A percentile compares a stretch with the other conserved stretches of the same genome.
phyloP scores from a whole-genome alignment of 345 rosid genomes.

The Gossypium bickii region DNA sequence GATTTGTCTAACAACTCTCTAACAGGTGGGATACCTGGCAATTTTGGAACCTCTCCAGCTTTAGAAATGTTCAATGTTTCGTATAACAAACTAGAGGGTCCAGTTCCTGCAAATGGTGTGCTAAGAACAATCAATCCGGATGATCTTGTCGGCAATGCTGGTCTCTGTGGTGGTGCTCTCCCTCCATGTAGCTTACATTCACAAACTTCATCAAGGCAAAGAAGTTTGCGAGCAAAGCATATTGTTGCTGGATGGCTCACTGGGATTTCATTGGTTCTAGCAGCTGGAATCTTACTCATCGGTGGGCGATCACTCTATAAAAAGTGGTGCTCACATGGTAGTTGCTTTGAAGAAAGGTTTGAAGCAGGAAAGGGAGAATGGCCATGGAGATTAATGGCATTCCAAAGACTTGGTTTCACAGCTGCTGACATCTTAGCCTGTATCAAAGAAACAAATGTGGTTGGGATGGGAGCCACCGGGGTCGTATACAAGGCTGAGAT shows the following conservation, averaged over 20 bases:
- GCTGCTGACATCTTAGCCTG: constrained; percentile 66
- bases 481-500: constrained; percentile 79
- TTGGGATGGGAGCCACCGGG: constrained; percentile 95
- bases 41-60: constrained; percentile 75
- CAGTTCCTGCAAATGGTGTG: constrained; percentile 70
- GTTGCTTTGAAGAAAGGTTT: constrained; percentile 47
- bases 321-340: constrained; percentile 47
- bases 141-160: constrained; percentile 63
- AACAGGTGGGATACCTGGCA: constrained; percentile 67
- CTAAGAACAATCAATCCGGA: constrained; percentile 73
- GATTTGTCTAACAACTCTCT: constrained; percentile 83
- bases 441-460: constrained; percentile 70
- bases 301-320: constrained; percentile 40
- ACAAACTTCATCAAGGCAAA: constrained; percentile 28
- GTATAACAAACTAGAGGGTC: constrained; percentile 75
- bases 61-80: constrained; percentile 79
- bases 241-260: constrained; percentile 57
- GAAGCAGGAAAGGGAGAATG: constrained; percentile 57
- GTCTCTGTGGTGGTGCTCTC: constrained; percentile 76
- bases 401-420: constrained; percentile 82
- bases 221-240: constrained; percentile 44
- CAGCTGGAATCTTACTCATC: constrained; percentile 44
- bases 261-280: constrained; percentile 55
- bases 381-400: constrained; percentile 94
- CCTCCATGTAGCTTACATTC: constrained; percentile 60